phyloP scores from a whole-genome alignment of 148 eudicot genomes.

The Persicaria maculosa region DNA sequence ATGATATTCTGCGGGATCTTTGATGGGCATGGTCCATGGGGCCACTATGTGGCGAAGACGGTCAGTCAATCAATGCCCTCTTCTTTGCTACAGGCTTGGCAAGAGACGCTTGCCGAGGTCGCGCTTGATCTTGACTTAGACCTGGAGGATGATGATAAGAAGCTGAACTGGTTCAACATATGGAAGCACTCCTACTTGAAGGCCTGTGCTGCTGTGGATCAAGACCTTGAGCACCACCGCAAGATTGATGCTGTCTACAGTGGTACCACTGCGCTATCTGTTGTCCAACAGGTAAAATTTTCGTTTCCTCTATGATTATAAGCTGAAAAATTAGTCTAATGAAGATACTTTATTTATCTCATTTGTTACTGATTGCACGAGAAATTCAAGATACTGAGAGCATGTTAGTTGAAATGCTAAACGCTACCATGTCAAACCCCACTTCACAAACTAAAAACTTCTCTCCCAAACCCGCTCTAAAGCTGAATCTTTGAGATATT shows the following conservation, averaged over 20 bases:
- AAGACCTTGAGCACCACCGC: slow-evolving; percentile 45
- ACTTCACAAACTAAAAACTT: no score
- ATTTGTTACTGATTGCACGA: no score
- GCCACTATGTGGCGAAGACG: slow-evolving; percentile 71
- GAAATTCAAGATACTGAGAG: no score
- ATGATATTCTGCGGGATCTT: slow-evolving; percentile 81
- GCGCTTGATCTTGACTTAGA: slow-evolving; percentile 19
- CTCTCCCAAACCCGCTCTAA: no score
- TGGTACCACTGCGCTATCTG: slow-evolving; percentile 43
- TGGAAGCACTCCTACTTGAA: slow-evolving; percentile 65
- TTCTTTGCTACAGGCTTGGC: slow-evolving; percentile 62
- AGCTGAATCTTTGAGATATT: no score
- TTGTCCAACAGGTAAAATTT: neutral
- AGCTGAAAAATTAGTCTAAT: no score
- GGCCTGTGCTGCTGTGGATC: slow-evolving; percentile 65
- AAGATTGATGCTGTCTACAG: slow-evolving; percentile 60
- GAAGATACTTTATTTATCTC: no score
- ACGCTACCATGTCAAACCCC: no score
- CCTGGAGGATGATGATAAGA: slow-evolving; percentile 9
- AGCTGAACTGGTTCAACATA: slow-evolving; percentile 14
- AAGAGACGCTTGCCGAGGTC: slow-evolving; percentile 40
- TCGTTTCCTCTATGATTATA: neutral
- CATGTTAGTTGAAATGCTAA: no score
- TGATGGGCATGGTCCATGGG: slow-evolving; percentile 97
- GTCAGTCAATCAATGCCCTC: slow-evolving; percentile 66